phyloP scores from a whole-genome alignment of 2,329 filamentous ascomycete species.

The Botrytis deweyae region DNA sequence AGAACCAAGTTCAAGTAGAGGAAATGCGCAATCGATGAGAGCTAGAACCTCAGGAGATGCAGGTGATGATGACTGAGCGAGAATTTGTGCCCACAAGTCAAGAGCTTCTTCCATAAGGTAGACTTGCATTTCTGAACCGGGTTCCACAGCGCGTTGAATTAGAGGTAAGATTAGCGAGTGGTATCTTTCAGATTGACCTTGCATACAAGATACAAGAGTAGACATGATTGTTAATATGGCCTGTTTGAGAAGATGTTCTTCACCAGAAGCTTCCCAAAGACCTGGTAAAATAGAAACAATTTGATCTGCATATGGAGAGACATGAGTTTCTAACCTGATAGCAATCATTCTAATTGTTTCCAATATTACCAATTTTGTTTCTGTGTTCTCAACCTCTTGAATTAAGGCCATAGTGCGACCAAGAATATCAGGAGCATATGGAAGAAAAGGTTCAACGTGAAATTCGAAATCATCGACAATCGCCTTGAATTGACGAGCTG shows the following conservation, averaged over 20 bases:
- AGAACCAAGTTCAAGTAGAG: constrained; percentile 64
- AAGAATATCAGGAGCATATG: constrained; percentile 73
- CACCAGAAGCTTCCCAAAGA: constrained; percentile 79
- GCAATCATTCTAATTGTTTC: constrained; percentile 83
- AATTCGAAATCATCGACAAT: constrained; percentile 87
- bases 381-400: constrained; percentile 73
- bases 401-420: constrained; percentile 74
- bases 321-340: constrained; percentile 74
- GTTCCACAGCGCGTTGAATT: constrained; percentile 75
- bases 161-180: constrained; percentile 79
- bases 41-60: constrained; percentile 60
- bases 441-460: constrained; percentile 68
- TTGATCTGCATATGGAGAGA: constrained; percentile 68
- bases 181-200: constrained; percentile 72
- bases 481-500: constrained; percentile 77
- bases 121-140: constrained; percentile 69
- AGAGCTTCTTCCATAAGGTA: constrained; percentile 90
- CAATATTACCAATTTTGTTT: constrained; percentile 87
- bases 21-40: constrained; percentile 62
- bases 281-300: constrained; percentile 78
- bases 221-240: constrained; percentile 83
- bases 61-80: constrained; percentile 64
- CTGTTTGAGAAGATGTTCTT: constrained; percentile 89
- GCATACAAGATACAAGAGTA: constrained; percentile 83
- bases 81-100: constrained; percentile 80